A percentile compares a stretch with the other conserved stretches of the same genome.
phyloP scores from a whole-genome alignment of 495 filamentous ascomycete species.

The Viridothelium virens region DNA sequence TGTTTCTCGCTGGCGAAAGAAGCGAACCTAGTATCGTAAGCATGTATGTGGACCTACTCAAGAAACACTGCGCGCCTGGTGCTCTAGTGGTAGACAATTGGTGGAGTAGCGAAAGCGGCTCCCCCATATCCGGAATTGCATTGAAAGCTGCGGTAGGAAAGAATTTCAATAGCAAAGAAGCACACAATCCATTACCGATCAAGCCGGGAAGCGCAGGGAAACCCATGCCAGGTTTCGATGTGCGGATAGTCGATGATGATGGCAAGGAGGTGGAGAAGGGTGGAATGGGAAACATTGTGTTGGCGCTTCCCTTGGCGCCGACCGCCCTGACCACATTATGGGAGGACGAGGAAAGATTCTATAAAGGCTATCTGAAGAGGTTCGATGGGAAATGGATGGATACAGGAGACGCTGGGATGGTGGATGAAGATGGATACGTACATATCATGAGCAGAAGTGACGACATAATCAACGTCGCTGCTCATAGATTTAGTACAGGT shows the following conservation, averaged over 20 bases:
- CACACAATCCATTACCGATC: constrained; percentile 42
- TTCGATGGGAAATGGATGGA: constrained; percentile 78
- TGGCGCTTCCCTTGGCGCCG: constrained; percentile 72
- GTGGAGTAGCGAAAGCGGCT: constrained; percentile 92
- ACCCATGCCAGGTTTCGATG: constrained; percentile 84
- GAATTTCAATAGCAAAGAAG: constrained; percentile 31
- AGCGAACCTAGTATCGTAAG: constrained; percentile 80
- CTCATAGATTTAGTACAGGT: constrained; percentile 86
- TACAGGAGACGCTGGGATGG: constrained; percentile 81
- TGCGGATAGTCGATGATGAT: constrained; percentile 71
- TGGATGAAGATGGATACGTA: constrained; percentile 75
- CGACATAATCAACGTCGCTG: constrained; percentile 93
- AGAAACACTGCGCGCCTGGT: constrained; percentile 51
- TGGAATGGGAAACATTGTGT: constrained; percentile 86
- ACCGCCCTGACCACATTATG: constrained; percentile 81
- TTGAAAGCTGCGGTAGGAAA: constrained; percentile 49
- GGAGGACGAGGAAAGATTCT: constrained; percentile 76
- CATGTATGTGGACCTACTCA: constrained; percentile 65
- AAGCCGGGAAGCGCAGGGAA: constrained; percentile 84
- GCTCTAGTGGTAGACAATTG: constrained; percentile 83
- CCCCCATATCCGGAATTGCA: constrained; percentile 77
- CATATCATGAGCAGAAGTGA: constrained; percentile 81
- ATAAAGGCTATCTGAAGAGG: constrained; percentile 67
- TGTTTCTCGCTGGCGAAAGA: constrained; percentile 84
- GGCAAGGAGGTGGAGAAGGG: constrained; percentile 59